Evolutionary conservation across 192 early-diverging fungal genomes (phyloP).

Genomic region (Obelidium mucronatum): DNA sequence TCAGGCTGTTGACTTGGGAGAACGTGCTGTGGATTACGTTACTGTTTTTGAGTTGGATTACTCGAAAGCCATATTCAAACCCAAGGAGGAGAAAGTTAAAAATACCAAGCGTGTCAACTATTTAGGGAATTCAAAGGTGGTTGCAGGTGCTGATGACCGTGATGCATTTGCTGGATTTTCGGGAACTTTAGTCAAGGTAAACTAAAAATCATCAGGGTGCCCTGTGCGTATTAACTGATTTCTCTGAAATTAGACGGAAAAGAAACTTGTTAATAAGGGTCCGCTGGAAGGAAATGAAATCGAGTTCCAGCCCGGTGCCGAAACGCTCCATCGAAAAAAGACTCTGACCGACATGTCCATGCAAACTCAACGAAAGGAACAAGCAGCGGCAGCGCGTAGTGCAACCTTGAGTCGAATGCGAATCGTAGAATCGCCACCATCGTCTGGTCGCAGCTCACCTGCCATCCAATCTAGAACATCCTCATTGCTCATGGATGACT

Average conservation of each 20-base stretch:
- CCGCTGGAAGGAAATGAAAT: conserved; percentile 21
- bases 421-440: not conserved
- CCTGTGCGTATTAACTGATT: not conserved
- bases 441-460: not conserved
- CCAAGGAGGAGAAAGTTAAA: conserved; percentile 82
- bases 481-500: not conserved
- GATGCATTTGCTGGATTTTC: conserved; percentile 72
- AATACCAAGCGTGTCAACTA: conserved; percentile 82
- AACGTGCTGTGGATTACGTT: conserved; percentile 43
- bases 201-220: not conserved
- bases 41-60: conserved; percentile 67
- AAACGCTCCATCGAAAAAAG: not conserved
- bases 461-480: not conserved
- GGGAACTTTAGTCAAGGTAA: conserved; percentile 55
- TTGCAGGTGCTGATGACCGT: conserved; percentile 73
- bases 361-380: not conserved
- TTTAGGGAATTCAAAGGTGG: conserved; percentile 81
- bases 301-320: not conserved
- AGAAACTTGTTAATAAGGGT: conserved; percentile 30
- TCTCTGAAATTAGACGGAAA: conserved; percentile 7
- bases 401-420: conserved; percentile 10
- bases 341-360: conserved; percentile 2
- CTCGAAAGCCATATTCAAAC: conserved; percentile 77
- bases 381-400: not conserved
- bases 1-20: conserved; percentile 50